These are phyloP conservation scores for Monosporozyma yasuniensis DNA, from an alignment of 805 yeast genomes.

Conservation along the genomic window DNA sequence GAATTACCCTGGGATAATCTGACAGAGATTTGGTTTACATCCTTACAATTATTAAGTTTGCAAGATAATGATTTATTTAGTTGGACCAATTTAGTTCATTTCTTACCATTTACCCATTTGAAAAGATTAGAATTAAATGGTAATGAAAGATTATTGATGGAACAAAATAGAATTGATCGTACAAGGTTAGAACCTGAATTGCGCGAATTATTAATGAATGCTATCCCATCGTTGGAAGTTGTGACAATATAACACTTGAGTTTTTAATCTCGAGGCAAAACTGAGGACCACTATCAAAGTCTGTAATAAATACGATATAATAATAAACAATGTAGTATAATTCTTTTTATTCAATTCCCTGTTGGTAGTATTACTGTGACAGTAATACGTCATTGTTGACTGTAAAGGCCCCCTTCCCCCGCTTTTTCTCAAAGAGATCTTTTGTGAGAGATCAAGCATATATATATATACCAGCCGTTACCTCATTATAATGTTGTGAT, in stretches of 20 bases:
- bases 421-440: too few species aligned
- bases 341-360: too few species aligned
- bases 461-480: too few species aligned
- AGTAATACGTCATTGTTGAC: too few species aligned
- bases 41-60: conserved; percentile 12
- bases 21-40: conserved; percentile 6
- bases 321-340: too few species aligned
- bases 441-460: too few species aligned
- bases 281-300: too few species aligned
- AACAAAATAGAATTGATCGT: background rate
- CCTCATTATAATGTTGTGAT: too few species aligned
- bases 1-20: conserved; percentile 5
- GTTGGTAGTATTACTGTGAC: too few species aligned
- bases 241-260: background rate
- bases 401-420: too few species aligned
- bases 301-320: too few species aligned
- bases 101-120: conserved; percentile 8
- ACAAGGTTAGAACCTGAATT: background rate
- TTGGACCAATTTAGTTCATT: conserved; percentile 8
- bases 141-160: background rate
- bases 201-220: background rate
- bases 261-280: too few species aligned
- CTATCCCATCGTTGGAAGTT: background rate
- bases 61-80: conserved; percentile 12
- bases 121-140: background rate